Base-by-base conservation (phyloP, 257 asterid genomes). In the Solanum rostratum region DNA sequence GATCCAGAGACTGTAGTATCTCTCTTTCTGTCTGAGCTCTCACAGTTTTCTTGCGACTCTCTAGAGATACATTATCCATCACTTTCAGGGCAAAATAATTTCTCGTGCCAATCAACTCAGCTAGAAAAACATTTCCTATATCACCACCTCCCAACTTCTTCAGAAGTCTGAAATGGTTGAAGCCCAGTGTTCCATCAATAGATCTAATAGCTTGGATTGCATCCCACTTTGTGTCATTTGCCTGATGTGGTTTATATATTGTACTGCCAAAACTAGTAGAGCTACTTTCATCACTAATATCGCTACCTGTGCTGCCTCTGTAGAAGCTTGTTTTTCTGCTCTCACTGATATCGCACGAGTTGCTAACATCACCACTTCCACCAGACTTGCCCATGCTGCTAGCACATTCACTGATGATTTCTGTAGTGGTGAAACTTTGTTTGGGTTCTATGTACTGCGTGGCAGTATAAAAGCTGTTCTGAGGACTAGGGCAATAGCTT, bases 11-110 rank as follows among this genome's bases (percentile, higher is more conserved):
- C 84, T 88, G 91, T 79, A 92, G 84, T 82, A 92, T 92, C 89
- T 92, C 93, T 88, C 91, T 89, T 84, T 92, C 95, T 1, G 95
- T 92, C 88, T 91, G 95, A 82, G 93, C 91, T 85, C 95, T 84
- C 16, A 91, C 89, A 45, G 91, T 91, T 85, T 92, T 92, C 90
- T 92, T 92, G 83, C 95, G 82, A 84, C 92, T 86, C 46, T 85
- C 95, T 82, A 92, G 83, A 84, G 90, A 85, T 68, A 88, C 92
- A 87, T 92, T 92, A 84, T 92, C 89, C 95, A 92, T 92, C 84
- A 92, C 93, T 88, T 92, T 92, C 93, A 92, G 87, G 83, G 95
- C 95, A 86, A 92, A 92, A 85, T 81, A 88, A 87, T 87, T 84
- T 85, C 89, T 88, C 16, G 93, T 92, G 52, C 95, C 95, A 43